Conservation (phyloP, 23 red algal species). For the Gracilaria domingensis region DNA sequence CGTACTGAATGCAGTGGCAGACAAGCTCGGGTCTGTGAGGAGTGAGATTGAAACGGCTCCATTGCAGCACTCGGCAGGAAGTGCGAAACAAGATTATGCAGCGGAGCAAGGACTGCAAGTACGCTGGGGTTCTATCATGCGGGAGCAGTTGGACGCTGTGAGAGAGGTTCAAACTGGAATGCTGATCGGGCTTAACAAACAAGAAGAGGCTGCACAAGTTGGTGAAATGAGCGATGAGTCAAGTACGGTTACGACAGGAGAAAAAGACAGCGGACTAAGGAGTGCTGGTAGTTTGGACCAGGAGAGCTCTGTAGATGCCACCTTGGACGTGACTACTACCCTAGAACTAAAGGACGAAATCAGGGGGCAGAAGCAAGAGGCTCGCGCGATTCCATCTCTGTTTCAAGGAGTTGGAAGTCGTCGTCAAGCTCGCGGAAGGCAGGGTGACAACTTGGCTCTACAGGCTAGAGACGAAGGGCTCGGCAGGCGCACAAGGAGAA, state of each 20-base stretch:
- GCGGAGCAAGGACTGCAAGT: constrained; percentile 53
- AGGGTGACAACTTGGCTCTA: not conserved
- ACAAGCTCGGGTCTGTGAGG: constrained; percentile 12
- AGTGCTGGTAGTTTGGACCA: constrained; percentile 13
- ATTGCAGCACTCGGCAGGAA: constrained; percentile 18
- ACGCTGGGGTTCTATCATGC: constrained; percentile 51
- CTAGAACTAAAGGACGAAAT: not conserved
- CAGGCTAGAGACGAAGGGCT: not conserved
- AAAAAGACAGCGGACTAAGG: not conserved
- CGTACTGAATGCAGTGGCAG: constrained; percentile 29
- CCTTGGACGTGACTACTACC: constrained; percentile 50
- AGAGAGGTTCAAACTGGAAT: constrained; percentile 71
- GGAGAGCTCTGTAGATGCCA: constrained; percentile 61
- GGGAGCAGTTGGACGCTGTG: constrained; percentile 68
- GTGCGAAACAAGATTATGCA: constrained; percentile 36
- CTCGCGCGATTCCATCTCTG: constrained; percentile 12
- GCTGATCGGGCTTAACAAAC: constrained; percentile 56
- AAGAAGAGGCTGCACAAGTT: constrained; percentile 4
- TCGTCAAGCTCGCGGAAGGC: constrained; percentile 16
- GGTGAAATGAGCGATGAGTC: constrained; percentile 10
- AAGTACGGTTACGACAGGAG: not conserved
- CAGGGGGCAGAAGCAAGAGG: not conserved
- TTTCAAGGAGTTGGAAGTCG: constrained; percentile 41
- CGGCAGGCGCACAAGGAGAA: not conserved
- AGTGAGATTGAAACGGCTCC: constrained; percentile 49